A percentile compares a stretch with the other conserved stretches of the same genome.
These are phyloP conservation scores for Aureobasidium sp. DNA, from an alignment of 2,329 filamentous ascomycete species.

Conservation along the genomic window DNA sequence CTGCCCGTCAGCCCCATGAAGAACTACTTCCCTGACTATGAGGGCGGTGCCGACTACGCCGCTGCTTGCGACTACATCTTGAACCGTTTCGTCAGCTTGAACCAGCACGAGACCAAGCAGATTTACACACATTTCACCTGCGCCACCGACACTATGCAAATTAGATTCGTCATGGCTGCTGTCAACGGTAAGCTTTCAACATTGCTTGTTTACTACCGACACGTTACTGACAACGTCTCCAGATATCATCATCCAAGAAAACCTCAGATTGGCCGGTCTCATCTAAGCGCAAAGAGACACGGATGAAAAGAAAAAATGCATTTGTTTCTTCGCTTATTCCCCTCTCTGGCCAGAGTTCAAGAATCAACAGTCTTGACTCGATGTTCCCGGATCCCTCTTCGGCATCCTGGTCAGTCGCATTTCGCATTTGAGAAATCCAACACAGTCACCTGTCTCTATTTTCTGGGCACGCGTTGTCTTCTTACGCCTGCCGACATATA, in stretches of 20 bases:
- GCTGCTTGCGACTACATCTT: slow-evolving; percentile 98
- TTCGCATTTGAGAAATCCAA: neutral
- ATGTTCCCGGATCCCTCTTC: neutral
- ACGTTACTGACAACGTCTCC: slow-evolving; percentile 37
- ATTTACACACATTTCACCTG: slow-evolving; percentile 99
- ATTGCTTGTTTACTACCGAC: neutral
- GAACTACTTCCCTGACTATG: slow-evolving; percentile 71
- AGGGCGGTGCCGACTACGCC: slow-evolving; percentile 91
- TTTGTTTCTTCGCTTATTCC: neutral
- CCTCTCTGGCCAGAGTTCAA: neutral
- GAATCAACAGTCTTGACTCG: slow-evolving; percentile 9
- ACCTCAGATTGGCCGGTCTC: slow-evolving; percentile 90
- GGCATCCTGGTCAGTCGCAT: neutral
- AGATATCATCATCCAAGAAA: slow-evolving; percentile 99
- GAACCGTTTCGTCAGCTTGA: slow-evolving; percentile 88
- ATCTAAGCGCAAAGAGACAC: slow-evolving; percentile 53
- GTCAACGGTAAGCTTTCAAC: slow-evolving; percentile 71
- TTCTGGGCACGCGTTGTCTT: neutral
- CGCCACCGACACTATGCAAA: slow-evolving; percentile 97
- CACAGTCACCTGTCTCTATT: neutral
- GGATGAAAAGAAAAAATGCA: neutral
- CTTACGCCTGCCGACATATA: neutral
- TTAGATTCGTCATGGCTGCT: slow-evolving; percentile 98
- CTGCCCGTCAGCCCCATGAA: slow-evolving; percentile 66
- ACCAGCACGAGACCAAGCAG: slow-evolving; percentile 99